These are phyloP conservation scores for Fulvia fulva DNA, from an alignment of 2,329 filamentous ascomycete genomes.

Conservation along the genomic window DNA sequence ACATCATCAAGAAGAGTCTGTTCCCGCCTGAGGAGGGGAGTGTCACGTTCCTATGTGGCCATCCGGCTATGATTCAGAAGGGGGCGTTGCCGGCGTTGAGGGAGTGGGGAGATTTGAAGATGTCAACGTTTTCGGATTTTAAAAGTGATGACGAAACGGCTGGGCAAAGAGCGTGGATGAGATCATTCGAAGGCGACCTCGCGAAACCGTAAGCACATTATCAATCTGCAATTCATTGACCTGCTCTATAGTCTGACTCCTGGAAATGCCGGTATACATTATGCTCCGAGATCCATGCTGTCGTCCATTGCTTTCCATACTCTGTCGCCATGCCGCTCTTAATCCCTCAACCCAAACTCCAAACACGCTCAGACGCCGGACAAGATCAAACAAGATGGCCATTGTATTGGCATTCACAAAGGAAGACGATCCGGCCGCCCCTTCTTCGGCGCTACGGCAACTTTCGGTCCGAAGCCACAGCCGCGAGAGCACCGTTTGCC, in stretches of 20 bases:
- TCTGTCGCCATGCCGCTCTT: neutral
- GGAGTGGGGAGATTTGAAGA: conserved; percentile 22
- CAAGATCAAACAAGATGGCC: neutral
- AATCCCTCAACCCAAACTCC: neutral
- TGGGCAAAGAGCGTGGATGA: no score
- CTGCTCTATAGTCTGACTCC: neutral
- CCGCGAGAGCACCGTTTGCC: neutral
- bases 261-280: neutral
- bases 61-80: conserved; percentile 50
- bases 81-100: conserved; percentile 48
- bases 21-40: conserved; percentile 42
- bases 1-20: conserved; percentile 39
- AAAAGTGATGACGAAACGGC: no score
- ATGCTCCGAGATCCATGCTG: neutral
- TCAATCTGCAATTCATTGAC: neutral
- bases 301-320: neutral
- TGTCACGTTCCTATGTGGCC: conserved; percentile 49
- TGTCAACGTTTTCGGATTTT: conserved; percentile 15
- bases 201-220: no score
- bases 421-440: neutral
- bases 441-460: neutral
- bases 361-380: neutral
- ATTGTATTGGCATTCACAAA: neutral
- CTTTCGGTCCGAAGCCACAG: neutral
- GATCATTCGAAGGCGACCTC: no score